phyloP scores from a whole-genome alignment of 345 rosid genomes.

The Rhodamnia argentea region DNA sequence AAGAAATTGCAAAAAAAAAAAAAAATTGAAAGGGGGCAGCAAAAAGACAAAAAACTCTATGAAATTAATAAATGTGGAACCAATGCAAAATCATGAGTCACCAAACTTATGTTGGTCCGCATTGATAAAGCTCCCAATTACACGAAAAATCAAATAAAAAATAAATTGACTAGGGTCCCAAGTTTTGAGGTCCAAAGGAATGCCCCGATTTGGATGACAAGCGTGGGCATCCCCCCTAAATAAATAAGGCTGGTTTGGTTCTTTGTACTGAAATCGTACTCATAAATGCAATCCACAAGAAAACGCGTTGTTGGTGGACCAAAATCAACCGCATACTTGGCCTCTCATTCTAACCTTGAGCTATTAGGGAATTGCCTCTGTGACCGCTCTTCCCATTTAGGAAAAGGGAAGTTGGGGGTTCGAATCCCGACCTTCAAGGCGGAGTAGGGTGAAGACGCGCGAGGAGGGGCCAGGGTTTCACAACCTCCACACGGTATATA shows the following conservation, averaged over 20 bases:
- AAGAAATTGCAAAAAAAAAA: too few relatives aligned
- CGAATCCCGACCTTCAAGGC: too few relatives aligned
- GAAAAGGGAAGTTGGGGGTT: too few relatives aligned
- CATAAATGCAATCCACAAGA: neutral
- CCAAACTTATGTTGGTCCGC: neutral
- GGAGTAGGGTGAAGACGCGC: too few relatives aligned
- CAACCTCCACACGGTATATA: too few relatives aligned
- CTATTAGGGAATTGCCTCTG: too few relatives aligned
- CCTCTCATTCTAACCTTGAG: neutral
- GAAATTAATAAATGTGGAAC: too few relatives aligned
- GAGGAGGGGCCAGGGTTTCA: too few relatives aligned
- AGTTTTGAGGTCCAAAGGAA: neutral
- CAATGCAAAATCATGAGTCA: neutral
- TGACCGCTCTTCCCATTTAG: too few relatives aligned
- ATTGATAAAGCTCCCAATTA: neutral
- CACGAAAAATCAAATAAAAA: neutral
- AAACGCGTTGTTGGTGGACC: neutral
- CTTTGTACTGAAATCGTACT: neutral
- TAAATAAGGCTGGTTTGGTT: neutral
- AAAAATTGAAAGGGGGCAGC: too few relatives aligned
- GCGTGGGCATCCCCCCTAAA: neutral
- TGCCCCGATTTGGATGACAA: neutral
- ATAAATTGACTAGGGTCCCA: neutral
- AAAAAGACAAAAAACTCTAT: too few relatives aligned
- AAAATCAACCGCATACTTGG: neutral